Evolutionary conservation across 164 flowering plant species (phyloP).

Genomic region (Vitis riparia): DNA sequence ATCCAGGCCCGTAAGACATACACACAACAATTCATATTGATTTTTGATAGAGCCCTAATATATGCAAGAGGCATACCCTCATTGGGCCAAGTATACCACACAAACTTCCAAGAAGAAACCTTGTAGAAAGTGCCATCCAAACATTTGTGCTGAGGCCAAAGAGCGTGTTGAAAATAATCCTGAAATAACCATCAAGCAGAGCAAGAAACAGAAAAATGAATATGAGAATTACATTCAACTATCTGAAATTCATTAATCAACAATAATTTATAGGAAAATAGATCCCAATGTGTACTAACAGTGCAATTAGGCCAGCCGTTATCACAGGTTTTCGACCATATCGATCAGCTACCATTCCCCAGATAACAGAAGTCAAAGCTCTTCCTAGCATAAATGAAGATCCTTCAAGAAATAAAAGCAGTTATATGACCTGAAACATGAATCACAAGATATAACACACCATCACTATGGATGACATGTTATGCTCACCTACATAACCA

Average conservation of each 20-base stretch:
- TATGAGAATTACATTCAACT: too few species aligned
- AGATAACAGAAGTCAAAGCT: slow-evolving; percentile 59
- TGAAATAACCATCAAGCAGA: slow-evolving; percentile 13
- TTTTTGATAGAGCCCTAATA: neutral
- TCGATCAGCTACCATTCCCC: slow-evolving; percentile 72
- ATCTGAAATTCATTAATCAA: too few species aligned
- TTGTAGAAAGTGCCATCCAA: slow-evolving; percentile 71
- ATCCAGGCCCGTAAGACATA: too few species aligned
- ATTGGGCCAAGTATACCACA: slow-evolving; percentile 61
- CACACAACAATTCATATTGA: too few species aligned
- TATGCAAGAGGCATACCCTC: slow-evolving; percentile 35
- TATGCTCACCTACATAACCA: slow-evolving; percentile 29
- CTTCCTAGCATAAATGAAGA: slow-evolving; percentile 72
- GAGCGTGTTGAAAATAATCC: slow-evolving; percentile 57
- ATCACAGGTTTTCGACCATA: slow-evolving; percentile 74
- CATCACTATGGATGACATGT: neutral
- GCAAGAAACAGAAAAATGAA: too few species aligned
- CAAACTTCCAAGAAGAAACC: slow-evolving; percentile 70
- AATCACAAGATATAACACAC: neutral
- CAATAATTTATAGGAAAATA: neutral
- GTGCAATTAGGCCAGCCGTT: slow-evolving; percentile 39
- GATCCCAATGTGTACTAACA: slow-evolving; percentile 41
- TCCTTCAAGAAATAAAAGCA: slow-evolving; percentile 28
- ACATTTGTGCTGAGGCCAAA: slow-evolving; percentile 67
- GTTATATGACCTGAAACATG: neutral